Base-by-base conservation (phyloP, 257 asterid genomes). In the Forsythia suspensa region DNA sequence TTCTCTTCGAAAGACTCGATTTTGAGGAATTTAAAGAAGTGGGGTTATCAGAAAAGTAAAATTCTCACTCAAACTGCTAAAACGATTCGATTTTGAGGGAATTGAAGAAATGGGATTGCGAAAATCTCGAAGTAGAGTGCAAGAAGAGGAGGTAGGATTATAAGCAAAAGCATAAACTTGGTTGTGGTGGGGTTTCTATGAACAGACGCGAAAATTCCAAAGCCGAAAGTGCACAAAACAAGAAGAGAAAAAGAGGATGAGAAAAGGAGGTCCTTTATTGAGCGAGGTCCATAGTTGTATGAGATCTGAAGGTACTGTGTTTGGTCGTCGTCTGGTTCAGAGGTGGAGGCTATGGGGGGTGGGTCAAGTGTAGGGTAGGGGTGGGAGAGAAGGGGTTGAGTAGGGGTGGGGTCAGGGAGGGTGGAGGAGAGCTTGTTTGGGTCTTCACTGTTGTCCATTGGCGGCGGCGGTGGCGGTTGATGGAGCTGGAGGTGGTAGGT, bases 251-350 rank as follows among this genome's bases (percentile, higher is more conserved):
- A 92, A 95, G 57, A 95, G 92, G 70, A 92, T 34, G 21, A 93
- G 92, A 51, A 91, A 92, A 20, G 95, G 36, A 87, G 77, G 84
- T 95, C 98, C 77, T 91, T 93, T 79, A 89, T 67, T 2, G 89
- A 36, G 10, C 99, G 96, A 77, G 84, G 90, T 76, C 94, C 97
- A 73, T 86, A 82, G 76, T 90, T 95, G 91, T 90, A 95, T 37
- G 99, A 92, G 92, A 95, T 95, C 94, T 95, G 97, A 69, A 90
- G 94, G 88, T 84, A 89, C 66, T 89, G 96, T 37, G 94, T 40
- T 52, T 84, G 94, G 85, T 90, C 93, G 12, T 87, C 92, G 40
- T 84, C 86, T 77, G 85, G 65, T 46, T 72, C 88, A 34, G 92
- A 87, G 76, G 86, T 80, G 69, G 93, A 76, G 80, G 94, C 89